Evolutionary conservation across 2,329 filamentous ascomycete species (phyloP).

Genomic region (Furcasterigmium furcatum): DNA sequence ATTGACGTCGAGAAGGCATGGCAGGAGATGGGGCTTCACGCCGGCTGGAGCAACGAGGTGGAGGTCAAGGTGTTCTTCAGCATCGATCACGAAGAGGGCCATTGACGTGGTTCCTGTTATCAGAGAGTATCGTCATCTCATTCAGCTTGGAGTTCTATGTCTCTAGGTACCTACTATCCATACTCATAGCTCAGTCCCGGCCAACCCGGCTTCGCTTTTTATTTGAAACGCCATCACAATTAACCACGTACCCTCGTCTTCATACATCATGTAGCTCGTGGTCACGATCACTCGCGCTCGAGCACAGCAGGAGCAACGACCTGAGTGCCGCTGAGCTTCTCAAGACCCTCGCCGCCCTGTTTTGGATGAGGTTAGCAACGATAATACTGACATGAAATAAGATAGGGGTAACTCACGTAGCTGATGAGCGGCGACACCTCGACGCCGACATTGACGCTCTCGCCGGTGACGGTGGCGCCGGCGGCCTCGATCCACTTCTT

Average conservation of each 20-base stretch:
- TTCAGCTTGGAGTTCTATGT: no score
- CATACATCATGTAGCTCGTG: neutral
- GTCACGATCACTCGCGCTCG: constrained; percentile 34
- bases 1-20: constrained; percentile 77
- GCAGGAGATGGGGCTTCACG: constrained; percentile 66
- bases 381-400: neutral
- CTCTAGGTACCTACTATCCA: no score
- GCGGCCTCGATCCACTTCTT: constrained; percentile 79
- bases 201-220: neutral
- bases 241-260: no score
- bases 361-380: constrained; percentile 15
- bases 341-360: constrained; percentile 63
- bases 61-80: constrained; percentile 60
- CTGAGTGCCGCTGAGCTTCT: constrained; percentile 48
- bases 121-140: no score
- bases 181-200: neutral
- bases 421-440: constrained; percentile 92
- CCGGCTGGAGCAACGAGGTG: constrained; percentile 79
- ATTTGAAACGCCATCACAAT: neutral
- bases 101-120: no score
- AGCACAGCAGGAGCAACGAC: constrained; percentile 51
- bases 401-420: constrained; percentile 68
- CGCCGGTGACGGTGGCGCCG: constrained; percentile 70
- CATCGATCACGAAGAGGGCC: constrained; percentile 21
- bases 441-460: constrained; percentile 62